Evolutionary conservation across 176 grass and related monocot species (phyloP).

Genomic region (Aegilops sharonensis): DNA sequence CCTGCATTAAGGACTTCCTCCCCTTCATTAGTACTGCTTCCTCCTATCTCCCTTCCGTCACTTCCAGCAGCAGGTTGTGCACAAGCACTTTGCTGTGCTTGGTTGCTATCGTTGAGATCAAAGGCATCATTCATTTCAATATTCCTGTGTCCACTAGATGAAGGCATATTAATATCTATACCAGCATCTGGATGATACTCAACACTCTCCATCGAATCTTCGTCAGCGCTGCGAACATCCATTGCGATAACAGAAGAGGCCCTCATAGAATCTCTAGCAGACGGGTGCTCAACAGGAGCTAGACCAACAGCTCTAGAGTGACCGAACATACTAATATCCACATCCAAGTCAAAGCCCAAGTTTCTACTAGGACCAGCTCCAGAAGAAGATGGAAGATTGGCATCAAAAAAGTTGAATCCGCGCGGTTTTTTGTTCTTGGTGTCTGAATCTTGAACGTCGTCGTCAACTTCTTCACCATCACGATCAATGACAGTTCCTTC

Average conservation of each 20-base stretch:
- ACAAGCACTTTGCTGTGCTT: conserved; percentile 87
- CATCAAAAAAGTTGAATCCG: conserved; percentile 78
- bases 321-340: conserved; percentile 50
- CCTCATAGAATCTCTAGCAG: conserved; percentile 71
- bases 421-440: conserved; percentile 58
- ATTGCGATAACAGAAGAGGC: conserved; percentile 96
- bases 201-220: conserved; percentile 98
- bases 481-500: conserved; percentile 88
- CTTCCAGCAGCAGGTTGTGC: conserved; percentile 78
- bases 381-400: conserved; percentile 56
- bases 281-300: conserved; percentile 39
- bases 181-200: conserved; percentile 82
- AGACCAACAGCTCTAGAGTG: conserved; percentile 48
- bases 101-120: conserved; percentile 92
- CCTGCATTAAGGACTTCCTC: conserved; percentile 95
- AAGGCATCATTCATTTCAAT: conserved; percentile 80
- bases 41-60: conserved; percentile 82
- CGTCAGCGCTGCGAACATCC: conserved; percentile 58
- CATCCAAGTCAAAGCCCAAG: conserved; percentile 65
- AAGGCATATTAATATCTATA: conserved; percentile 76
- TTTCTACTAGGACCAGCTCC: conserved; percentile 92
- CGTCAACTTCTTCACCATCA: conserved; percentile 95
- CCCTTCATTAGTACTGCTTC: conserved; percentile 95
- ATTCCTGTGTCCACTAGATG: conserved; percentile 66
- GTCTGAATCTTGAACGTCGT: conserved; percentile 77